Evolutionary conservation across 345 rosid genomes (phyloP), one percentile per base, ranked within the genome.

Genomic region (Gossypium turneri): DNA sequence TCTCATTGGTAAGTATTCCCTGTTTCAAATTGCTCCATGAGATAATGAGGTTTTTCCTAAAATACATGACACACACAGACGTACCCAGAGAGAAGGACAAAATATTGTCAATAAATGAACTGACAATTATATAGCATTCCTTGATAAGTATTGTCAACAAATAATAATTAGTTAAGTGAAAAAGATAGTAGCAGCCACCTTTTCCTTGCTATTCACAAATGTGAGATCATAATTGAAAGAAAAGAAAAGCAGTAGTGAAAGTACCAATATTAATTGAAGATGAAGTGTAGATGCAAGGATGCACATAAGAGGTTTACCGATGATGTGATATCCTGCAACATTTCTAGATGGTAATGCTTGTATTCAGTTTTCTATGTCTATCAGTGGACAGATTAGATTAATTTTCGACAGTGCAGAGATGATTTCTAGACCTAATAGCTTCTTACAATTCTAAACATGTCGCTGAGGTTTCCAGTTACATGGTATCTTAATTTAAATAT

Each of bases 1-100:
- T 95, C 88, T 95, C 99, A 69, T 95, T 95, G 70, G 99, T 95
- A 77, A 95, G 97, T 80, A 93, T 93, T 66, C 99, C 98, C 99
- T 93, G 88, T 68, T 41, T 45, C 76, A 78, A 75, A 53, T 29
- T 79, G 25, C 61, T 45, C 65, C 52, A 70, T 73, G 71, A 72
- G 75, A 67, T 25, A 11, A 74, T 60, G 70, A 78, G 81, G n/a
- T 75, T 74, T 62, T 75, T 41, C 59, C 43, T 48, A 44, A 47
- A 62, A 47, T 55, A 34, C 10, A 9, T 62, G 70, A 27, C 25
- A 48, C 4, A 34, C 15, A 41, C 9, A 34, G 24, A n/a, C 9
- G 11, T 9, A 53, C 48, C 15, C n/a, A 70, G 48, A 25, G 25
- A 70, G 27, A 4, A 53, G 29, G 38, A 4, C 0, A 62, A 63